These are phyloP conservation scores for Vaccinium vitisidaea DNA, from an alignment of 148 eudicot genomes.

Conservation along the genomic window DNA sequence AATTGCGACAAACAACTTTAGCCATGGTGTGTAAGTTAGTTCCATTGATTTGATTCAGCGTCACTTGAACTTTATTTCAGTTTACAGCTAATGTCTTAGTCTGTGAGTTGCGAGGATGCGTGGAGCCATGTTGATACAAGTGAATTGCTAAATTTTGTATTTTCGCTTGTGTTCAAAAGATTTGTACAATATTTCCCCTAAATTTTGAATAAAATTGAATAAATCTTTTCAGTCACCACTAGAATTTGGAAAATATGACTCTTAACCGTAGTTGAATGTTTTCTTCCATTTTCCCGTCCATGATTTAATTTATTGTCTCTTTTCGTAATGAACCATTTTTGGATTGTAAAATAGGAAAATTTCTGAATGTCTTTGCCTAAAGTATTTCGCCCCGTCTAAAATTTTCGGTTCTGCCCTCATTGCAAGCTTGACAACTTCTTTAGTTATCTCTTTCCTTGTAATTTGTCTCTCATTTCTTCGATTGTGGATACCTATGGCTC, in stretches of 20 bases:
- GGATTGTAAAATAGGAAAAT: background rate
- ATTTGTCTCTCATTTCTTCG: background rate
- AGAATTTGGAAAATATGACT: background rate
- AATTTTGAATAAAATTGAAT: background rate
- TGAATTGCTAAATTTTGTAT: background rate
- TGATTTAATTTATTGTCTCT: background rate
- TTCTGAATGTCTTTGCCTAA: background rate
- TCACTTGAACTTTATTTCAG: conserved; percentile 1
- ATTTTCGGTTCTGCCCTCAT: background rate
- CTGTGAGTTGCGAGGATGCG: background rate
- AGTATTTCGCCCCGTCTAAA: background rate
- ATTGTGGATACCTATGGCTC: background rate
- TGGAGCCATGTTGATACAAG: background rate
- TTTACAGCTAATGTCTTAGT: background rate
- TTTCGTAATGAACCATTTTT: background rate
- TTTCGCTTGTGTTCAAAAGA: background rate
- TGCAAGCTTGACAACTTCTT: background rate
- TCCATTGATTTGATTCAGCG: background rate
- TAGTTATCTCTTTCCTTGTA: background rate
- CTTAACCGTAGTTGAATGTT: background rate
- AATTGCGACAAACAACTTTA: conserved; percentile 62
- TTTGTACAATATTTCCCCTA: background rate
- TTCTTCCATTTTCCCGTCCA: too few species aligned
- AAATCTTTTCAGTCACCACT: background rate
- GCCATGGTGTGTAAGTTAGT: conserved; percentile 43